Evolutionary conservation across 1,139 yeast genomes (phyloP).

Genomic region (Kodamaea arcana): DNA sequence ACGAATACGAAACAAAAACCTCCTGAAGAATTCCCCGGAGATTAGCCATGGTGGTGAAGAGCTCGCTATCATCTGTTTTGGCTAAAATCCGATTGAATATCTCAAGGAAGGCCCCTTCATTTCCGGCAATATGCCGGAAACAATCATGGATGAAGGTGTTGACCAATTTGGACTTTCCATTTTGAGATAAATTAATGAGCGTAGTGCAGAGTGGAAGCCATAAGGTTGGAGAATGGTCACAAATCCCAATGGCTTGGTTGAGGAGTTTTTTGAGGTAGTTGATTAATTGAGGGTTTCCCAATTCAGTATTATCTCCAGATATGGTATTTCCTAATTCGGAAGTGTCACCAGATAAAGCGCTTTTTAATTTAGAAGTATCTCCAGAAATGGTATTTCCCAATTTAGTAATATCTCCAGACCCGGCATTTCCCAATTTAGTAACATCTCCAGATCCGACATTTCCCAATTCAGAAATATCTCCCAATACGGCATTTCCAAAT

Average conservation of each 20-base stretch:
- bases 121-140: conserved; percentile 39
- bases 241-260: conserved; percentile 31
- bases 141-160: conserved; percentile 49
- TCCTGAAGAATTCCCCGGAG: conserved; percentile 61
- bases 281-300: not conserved
- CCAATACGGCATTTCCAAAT: not conserved
- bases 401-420: not conserved
- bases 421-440: not conserved
- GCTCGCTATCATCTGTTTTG: conserved; percentile 13
- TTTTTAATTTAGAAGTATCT: no score
- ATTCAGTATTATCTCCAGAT: conserved; percentile 1
- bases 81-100: conserved; percentile 50
- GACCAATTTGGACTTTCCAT: conserved; percentile 13
- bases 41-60: conserved; percentile 36
- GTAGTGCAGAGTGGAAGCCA: conserved; percentile 27
- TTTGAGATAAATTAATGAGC: conserved; percentile 1
- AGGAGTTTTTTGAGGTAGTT: conserved; percentile 13
- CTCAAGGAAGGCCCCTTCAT: conserved; percentile 39
- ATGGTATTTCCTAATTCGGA: not conserved
- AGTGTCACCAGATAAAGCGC: no score
- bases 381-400: not conserved
- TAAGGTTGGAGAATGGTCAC: conserved; percentile 28
- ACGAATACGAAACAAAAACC: conserved; percentile 59
- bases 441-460: conserved; percentile 1
- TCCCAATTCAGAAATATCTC: not conserved